Base-by-base conservation (phyloP, 352 stramenopile genomes). In the Pythium aphanidermatum region DNA sequence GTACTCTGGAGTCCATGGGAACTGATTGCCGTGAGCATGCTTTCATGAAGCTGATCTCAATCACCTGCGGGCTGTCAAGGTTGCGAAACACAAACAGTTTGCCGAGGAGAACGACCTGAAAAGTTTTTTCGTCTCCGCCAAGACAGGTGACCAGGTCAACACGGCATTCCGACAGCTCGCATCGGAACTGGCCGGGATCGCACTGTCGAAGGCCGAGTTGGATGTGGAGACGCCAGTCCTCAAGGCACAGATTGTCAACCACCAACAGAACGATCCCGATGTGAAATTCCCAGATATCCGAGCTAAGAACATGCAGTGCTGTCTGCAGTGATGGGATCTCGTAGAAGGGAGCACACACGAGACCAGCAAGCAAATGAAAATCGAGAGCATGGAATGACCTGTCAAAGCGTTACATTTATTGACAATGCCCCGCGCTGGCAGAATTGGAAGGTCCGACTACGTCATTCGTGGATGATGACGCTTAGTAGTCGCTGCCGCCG, bases 81-180 rank as follows among this genome's bases (percentile, higher is more conserved):
- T 70, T 3, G 68, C 69, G 41, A 95, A 95, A 46, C 85, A 96
- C 63, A 89, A 96, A 46, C 81, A 93, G 32, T 98, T 98, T 47
- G 91, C 82, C 2, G 85, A 96, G 31, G 89, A 97, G 56, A 97
- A 97, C 68, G 79, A 93, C 45, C 71, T 94, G 49, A 92, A 92
- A 51, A 86, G 74, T 43, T 97, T 89, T 60, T 90, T 95, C 41
- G 74, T 98, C 48, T 97, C 89, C 21, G 92, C 92, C 17, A 98
- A 98, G 65, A 94, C 81, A 0, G 92, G 92, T n/a, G 92, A 98
- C 61, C 67, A 91, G 30, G 76, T 97, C 40, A 94, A 92, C 54
- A 53, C 71, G n/a, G 60, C 73, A 4, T 96, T 97, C 55, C 78
- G 72, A 23, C 78, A 95, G 47, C 60, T 97, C 29, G 79, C 83